Base-by-base conservation (phyloP, 768 basidiomycete species). In the Termitomyces heimii region DNA sequence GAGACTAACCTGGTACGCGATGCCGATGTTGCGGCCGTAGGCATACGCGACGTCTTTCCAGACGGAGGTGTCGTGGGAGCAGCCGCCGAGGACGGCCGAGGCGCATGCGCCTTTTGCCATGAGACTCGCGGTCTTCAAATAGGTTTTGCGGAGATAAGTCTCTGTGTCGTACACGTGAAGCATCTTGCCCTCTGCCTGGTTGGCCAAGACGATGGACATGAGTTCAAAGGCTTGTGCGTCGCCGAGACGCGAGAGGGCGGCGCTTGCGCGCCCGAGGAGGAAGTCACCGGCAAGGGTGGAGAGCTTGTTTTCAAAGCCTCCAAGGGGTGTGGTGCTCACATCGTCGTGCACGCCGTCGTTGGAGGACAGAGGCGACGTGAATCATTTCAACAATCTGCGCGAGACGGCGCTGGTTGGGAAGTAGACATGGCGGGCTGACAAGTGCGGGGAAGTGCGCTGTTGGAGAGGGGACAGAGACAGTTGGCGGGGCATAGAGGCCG, bases 351-450 rank as follows among this genome's bases (percentile, higher is more conserved):
- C 82, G 14, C 10, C 82, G 22, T 86, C 79, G 59, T 73, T 71
- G 75, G 18, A 99, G 76, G 10, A 94, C 79, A 3, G 90, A 94
- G 26, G 97, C 95, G 60, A 98, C 89, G 68, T 98, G 94, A 47
- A 99, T 91, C 94, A 98, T 97, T 70, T 99, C 97, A 53, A 93
- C 86, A 43, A 99, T 95, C 66, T 95, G 94, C 4, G 96, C 95
- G 35, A 99, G 83, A 32, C 95, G 88, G 29, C 88, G 73, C 72
- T 99, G 96, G 1, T 93, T 88, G 18, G 95, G 93, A 5, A 99
- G 82, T 45, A 91, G 78, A 63, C 58, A 59, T 42, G 65, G 62
- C 16, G 66, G 65, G 40, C 16, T 37, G 5, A 18, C 37, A 7
- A 37, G 37, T 10, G 71, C 60, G 65, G 71, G 57, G 73, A 70